A percentile compares a stretch with the other conserved stretches of the same genome.
Conservation (phyloP, 257 asterid genomes). For the Solanum gracilifrons region DNA sequence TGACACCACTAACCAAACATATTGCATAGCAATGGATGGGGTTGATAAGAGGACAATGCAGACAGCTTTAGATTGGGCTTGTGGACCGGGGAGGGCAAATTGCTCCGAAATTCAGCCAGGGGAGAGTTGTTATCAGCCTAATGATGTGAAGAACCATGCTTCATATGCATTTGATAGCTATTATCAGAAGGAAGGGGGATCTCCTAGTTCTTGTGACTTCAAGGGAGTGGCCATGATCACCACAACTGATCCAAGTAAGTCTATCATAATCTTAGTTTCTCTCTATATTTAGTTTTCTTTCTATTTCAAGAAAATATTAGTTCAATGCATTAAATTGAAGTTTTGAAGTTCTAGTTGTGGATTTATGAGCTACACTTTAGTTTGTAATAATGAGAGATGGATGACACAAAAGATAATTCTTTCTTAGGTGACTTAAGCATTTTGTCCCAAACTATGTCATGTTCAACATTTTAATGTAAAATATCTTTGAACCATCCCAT, state of each 20-base stretch:
- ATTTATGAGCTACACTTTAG: background rate
- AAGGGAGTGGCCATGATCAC: constrained; percentile 96
- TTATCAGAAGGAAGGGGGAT: constrained; percentile 68
- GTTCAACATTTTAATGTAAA: background rate
- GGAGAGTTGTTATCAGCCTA: constrained; percentile 86
- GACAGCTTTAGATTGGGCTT: constrained; percentile 96
- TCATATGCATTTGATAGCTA: constrained; percentile 91
- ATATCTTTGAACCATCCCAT: background rate
- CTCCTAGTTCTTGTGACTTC: constrained; percentile 84
- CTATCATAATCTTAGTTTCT: background rate
- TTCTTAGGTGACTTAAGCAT: background rate
- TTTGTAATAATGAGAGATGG: background rate
- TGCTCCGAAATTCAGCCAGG: constrained; percentile 96
- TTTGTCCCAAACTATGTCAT: background rate
- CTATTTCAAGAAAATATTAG: background rate
- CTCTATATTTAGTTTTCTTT: background rate
- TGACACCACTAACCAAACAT: constrained; percentile 81
- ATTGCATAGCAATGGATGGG: constrained; percentile 67
- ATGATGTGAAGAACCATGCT: constrained; percentile 77
- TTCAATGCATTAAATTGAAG: background rate
- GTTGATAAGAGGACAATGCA: constrained; percentile 63
- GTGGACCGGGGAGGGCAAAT: constrained; percentile 96
- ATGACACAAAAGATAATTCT: background rate
- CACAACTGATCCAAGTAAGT: constrained; percentile 97
- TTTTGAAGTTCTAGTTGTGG: background rate